Evolutionary conservation across 2,329 filamentous ascomycete species (phyloP).

Genomic region (Pseudogymnoascus sp.): DNA sequence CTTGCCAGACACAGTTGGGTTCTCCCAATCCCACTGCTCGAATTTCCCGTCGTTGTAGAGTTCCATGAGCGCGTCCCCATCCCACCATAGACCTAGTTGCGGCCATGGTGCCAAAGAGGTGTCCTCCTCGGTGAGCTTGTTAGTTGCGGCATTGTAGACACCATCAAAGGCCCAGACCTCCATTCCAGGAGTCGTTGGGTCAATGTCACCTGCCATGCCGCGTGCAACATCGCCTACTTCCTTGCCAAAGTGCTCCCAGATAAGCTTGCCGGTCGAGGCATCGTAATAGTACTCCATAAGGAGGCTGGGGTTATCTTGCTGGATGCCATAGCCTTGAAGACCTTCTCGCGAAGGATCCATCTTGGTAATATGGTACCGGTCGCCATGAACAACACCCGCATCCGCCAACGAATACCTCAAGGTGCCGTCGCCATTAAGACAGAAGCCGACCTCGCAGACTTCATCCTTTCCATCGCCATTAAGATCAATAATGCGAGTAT

Average conservation of each 20-base stretch:
- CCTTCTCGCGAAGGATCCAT: background rate
- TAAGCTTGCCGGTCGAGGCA: background rate
- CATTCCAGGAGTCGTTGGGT: background rate
- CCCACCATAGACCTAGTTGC: background rate
- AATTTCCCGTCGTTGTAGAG: constrained; percentile 3
- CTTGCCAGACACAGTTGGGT: background rate
- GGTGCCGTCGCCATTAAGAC: background rate
- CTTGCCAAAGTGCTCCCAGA: background rate
- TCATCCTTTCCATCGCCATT: background rate
- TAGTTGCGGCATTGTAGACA: background rate
- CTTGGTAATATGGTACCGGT: constrained; percentile 3
- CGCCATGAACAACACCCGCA: background rate
- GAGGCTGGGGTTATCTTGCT: background rate
- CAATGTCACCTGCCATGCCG: constrained; percentile 4
- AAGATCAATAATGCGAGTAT: background rate
- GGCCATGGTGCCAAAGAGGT: background rate
- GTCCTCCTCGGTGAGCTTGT: background rate
- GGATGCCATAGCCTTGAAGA: background rate
- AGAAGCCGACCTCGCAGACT: background rate
- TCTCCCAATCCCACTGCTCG: background rate
- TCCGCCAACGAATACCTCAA: background rate
- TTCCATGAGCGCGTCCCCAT: background rate
- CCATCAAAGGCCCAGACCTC: background rate
- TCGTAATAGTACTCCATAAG: background rate
- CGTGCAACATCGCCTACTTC: background rate